phyloP scores from a whole-genome alignment of 2,329 filamentous ascomycete species.

The Raffaelea deltoideospora region DNA sequence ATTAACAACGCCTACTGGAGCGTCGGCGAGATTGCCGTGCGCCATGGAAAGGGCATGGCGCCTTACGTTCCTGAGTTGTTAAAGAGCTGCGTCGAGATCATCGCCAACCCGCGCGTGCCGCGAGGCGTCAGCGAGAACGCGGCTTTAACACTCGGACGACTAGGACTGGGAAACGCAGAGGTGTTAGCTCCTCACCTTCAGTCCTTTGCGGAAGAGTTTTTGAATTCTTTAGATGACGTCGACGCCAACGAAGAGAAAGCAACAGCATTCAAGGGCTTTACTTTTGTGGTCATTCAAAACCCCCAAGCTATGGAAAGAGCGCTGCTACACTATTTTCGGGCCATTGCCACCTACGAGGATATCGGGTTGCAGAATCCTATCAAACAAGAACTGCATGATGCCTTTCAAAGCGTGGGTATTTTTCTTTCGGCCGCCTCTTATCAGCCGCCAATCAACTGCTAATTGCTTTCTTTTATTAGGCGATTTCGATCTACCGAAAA shows the following conservation, averaged over 20 bases:
- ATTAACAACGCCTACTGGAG: slow-evolving; percentile 99
- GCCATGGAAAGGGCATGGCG: slow-evolving; percentile 57
- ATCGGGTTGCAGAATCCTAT: slow-evolving; percentile 43
- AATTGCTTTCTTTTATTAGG: slow-evolving; percentile 19
- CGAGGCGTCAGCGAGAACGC: slow-evolving; percentile 85
- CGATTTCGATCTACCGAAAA: slow-evolving; percentile 38
- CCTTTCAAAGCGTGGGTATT: slow-evolving; percentile 58
- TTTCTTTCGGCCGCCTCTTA: background rate
- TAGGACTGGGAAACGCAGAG: slow-evolving; percentile 67
- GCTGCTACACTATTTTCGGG: slow-evolving; percentile 64
- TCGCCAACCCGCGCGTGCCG: slow-evolving; percentile 73
- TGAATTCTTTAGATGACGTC: slow-evolving; percentile 68
- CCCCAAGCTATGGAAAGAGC: slow-evolving; percentile 84
- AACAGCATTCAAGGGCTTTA: slow-evolving; percentile 83
- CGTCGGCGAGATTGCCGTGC: slow-evolving; percentile 77
- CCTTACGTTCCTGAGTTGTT: slow-evolving; percentile 67
- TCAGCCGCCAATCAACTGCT: slow-evolving; percentile 3
- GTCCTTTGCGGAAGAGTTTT: slow-evolving; percentile 68
- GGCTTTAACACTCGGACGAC: slow-evolving; percentile 75
- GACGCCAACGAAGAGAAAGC: slow-evolving; percentile 88
- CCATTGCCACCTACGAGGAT: slow-evolving; percentile 66
- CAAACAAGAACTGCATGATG: slow-evolving; percentile 51
- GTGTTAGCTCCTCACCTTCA: slow-evolving; percentile 64
- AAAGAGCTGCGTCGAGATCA: slow-evolving; percentile 62
- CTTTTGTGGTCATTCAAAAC: slow-evolving; percentile 68